These are phyloP conservation scores for Psilocybe tampanensis DNA, from an alignment of 768 basidiomycete genomes.

Conservation along the genomic window DNA sequence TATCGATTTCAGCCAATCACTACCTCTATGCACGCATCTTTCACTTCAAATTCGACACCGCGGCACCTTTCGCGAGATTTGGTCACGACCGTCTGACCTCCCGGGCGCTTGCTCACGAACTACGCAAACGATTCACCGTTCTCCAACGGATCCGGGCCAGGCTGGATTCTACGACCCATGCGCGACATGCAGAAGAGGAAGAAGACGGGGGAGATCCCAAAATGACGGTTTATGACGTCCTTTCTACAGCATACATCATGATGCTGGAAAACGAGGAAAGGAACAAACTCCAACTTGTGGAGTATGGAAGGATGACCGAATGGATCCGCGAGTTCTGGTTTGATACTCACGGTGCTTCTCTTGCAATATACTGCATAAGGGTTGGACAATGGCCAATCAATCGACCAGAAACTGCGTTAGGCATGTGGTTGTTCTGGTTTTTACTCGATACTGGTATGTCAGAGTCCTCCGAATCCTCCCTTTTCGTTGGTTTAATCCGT, in stretches of 20 bases:
- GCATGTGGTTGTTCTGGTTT: conserved; percentile 84
- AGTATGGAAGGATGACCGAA: conserved; percentile 59
- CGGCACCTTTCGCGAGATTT: conserved; percentile 51
- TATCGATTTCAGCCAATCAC: conserved; percentile 60
- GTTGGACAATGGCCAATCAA: conserved; percentile 59
- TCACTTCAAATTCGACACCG: conserved; percentile 63
- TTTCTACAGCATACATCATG: conserved; percentile 75
- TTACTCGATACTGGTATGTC: conserved; percentile 60
- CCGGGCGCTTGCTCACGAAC: conserved; percentile 56
- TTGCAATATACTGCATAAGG: conserved; percentile 41
- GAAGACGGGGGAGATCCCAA: conserved; percentile 11
- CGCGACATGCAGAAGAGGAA: conserved; percentile 24
- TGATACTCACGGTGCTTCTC: conserved; percentile 56
- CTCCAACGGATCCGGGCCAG: conserved; percentile 59
- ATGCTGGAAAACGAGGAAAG: conserved; percentile 81
- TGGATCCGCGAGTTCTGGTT: conserved; percentile 78
- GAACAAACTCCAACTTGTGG: conserved; percentile 71
- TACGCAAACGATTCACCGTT: conserved; percentile 59
- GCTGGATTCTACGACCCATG: conserved; percentile 34
- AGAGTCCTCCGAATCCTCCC: not conserved
- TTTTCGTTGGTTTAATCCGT: conserved; percentile 1
- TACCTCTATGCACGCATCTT: conserved; percentile 77
- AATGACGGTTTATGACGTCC: conserved; percentile 41
- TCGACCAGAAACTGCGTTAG: conserved; percentile 53
- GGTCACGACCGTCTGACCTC: conserved; percentile 42